Evolutionary conservation across 192 early-diverging fungal species (phyloP).

Genomic region (Mortierella alpina): DNA sequence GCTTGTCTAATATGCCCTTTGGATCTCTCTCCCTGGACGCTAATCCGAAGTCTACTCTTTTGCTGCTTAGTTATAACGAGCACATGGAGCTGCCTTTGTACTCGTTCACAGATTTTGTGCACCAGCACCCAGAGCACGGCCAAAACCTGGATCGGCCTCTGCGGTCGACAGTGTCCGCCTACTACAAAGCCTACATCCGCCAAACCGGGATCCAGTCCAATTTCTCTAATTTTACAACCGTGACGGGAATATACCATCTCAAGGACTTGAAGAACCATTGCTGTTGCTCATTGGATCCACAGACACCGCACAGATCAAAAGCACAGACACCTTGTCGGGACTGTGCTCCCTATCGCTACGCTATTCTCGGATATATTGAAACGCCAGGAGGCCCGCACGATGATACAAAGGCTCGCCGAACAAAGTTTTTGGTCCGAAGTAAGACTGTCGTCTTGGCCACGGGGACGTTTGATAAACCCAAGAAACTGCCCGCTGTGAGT

Average conservation of each 20-base stretch:
- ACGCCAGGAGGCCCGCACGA: neutral
- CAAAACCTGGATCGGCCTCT: conserved; percentile 30
- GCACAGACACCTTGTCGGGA: neutral
- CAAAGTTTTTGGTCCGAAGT: conserved; percentile 31
- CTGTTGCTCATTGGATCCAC: conserved; percentile 35
- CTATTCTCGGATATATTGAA: conserved; percentile 32
- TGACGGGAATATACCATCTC: conserved; percentile 42
- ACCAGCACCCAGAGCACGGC: conserved; percentile 26
- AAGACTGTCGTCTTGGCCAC: conserved; percentile 42
- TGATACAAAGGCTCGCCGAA: conserved; percentile 1
- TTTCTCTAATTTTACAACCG: conserved; percentile 35
- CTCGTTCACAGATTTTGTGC: conserved; percentile 36
- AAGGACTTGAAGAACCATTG: conserved; percentile 41
- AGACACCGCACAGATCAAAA: neutral
- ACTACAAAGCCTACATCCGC: conserved; percentile 38
- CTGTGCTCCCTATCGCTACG: conserved; percentile 35
- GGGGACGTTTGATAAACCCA: conserved; percentile 51
- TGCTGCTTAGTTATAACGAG: conserved; percentile 29
- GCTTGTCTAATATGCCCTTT: neutral
- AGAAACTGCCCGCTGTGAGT: conserved; percentile 36
- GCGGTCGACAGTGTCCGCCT: conserved; percentile 44
- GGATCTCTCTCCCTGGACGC: neutral
- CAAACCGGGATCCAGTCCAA: conserved; percentile 34
- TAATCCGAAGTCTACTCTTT: neutral
- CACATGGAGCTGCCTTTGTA: conserved; percentile 51